Percentiles rank a stretch among this genome's conserved stretches.
Conservation (phyloP, 2,329 filamentous ascomycete genomes). For the Xylariaceae sp. region DNA sequence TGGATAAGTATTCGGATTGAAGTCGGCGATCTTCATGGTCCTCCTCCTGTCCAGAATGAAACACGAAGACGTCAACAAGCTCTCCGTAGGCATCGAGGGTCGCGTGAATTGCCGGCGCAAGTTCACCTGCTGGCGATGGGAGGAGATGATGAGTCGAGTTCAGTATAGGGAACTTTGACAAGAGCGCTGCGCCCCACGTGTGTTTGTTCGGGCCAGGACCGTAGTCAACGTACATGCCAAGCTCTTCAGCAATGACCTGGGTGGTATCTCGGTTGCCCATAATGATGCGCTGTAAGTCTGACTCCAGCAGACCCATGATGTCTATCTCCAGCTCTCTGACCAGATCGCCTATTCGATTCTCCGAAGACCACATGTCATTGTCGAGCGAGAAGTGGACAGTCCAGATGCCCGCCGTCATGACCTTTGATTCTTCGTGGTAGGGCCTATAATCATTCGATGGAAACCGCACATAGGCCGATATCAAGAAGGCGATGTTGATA, state of each 20-base stretch:
- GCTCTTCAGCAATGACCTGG: conserved; percentile 89
- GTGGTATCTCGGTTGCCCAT: conserved; percentile 98
- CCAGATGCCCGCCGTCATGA: conserved; percentile 95
- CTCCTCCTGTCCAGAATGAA: conserved; percentile 98
- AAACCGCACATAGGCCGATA: conserved; percentile 84
- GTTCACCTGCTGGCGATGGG: conserved; percentile 87
- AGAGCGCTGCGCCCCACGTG: conserved; percentile 89
- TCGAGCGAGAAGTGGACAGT: conserved; percentile 97
- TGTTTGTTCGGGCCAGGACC: conserved; percentile 98
- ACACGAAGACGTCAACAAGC: conserved; percentile 90
- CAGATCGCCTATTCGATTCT: conserved; percentile 87
- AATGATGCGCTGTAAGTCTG: conserved; percentile 93
- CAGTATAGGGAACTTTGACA: conserved; percentile 96
- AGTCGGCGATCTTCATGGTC: conserved; percentile 87
- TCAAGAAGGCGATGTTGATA: conserved; percentile 77
- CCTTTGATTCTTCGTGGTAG: conserved; percentile 82
- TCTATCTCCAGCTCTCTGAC: conserved; percentile 96
- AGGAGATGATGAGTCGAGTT: conserved; percentile 96
- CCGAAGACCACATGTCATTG: conserved; percentile 98
- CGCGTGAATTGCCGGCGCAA: conserved; percentile 95
- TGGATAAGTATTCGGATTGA: conserved; percentile 80
- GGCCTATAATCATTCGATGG: conserved; percentile 88
- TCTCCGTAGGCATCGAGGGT: conserved; percentile 91
- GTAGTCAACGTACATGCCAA: conserved; percentile 98
- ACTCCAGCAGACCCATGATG: conserved; percentile 90